Conservation (phyloP, 805 yeast species). For the Starmerella davenportii region DNA sequence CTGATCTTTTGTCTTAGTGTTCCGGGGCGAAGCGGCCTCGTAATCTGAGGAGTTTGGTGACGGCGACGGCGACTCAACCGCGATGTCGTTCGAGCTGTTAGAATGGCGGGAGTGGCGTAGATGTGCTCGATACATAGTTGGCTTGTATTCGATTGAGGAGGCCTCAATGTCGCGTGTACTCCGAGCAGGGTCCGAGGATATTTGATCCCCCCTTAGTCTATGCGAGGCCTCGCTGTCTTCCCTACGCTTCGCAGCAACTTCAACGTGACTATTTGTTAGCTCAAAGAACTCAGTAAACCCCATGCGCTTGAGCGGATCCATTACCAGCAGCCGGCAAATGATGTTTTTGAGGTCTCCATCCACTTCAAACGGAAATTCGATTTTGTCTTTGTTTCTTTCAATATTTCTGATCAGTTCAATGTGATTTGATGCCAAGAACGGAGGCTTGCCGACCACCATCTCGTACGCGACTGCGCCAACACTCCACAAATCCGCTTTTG, state of each 20-base stretch:
- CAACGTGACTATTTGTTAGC: constrained; percentile 15
- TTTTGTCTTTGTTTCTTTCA: constrained; percentile 60
- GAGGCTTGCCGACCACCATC: constrained; percentile 93
- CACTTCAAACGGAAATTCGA: constrained; percentile 50
- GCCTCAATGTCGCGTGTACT: constrained; percentile 6
- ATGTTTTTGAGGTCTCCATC: constrained; percentile 49
- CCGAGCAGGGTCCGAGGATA: constrained; percentile 2
- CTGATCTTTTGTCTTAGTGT: constrained; percentile 2
- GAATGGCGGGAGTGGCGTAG: not conserved
- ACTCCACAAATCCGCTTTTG: constrained; percentile 95
- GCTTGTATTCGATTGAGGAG: not conserved
- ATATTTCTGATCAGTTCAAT: constrained; percentile 75
- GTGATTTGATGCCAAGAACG: constrained; percentile 85
- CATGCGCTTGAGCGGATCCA: constrained; percentile 74
- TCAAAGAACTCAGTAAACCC: constrained; percentile 76
- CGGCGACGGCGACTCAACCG: constrained; percentile 21
- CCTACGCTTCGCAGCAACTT: not conserved
- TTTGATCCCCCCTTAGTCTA: too few species aligned
- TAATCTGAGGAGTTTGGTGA: constrained; percentile 8
- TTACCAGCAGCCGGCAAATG: constrained; percentile 58
- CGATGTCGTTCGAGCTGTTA: constrained; percentile 2
- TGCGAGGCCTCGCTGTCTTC: not conserved
- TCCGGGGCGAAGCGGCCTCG: not conserved
- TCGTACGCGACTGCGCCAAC: constrained; percentile 93
- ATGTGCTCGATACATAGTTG: too few species aligned